phyloP scores from a whole-genome alignment of 139 green algal genomes.

The Penium margaritaceum region DNA sequence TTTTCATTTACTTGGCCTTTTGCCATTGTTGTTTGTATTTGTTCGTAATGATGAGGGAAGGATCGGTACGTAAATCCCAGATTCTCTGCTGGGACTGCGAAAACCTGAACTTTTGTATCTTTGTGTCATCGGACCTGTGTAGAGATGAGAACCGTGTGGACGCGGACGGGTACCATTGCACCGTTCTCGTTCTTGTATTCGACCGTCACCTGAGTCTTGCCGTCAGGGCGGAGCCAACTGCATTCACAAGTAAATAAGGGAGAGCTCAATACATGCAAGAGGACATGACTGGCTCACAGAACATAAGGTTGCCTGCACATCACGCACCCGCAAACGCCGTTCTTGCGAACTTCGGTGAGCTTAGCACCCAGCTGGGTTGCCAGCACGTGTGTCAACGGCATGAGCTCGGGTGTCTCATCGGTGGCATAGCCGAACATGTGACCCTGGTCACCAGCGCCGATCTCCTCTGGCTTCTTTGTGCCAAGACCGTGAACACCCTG shows the following conservation, averaged over 20 bases:
- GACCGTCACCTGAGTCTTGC: slow-evolving; percentile 98
- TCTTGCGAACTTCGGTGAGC: slow-evolving; percentile 56
- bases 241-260: no score
- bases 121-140: slow-evolving; percentile 78
- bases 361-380: slow-evolving; percentile 85
- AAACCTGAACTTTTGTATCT: background rate
- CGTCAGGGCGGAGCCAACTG: slow-evolving; percentile 91
- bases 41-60: no score
- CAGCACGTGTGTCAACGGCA: slow-evolving; percentile 97
- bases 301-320: background rate
- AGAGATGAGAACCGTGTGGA: slow-evolving; percentile 99
- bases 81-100: no score
- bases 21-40: no score
- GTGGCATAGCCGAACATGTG: slow-evolving; percentile 99
- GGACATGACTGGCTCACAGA: no score
- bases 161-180: slow-evolving; percentile 79
- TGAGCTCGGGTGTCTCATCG: slow-evolving; percentile 95
- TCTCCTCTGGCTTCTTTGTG: slow-evolving; percentile 96
- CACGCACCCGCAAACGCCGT: slow-evolving; percentile 41
- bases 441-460: slow-evolving; percentile 95
- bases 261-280: no score
- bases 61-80: no score
- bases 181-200: slow-evolving; percentile 93
- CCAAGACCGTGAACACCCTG: slow-evolving; percentile 96
- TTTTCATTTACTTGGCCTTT: no score